phyloP scores from a whole-genome alignment of 2,329 filamentous ascomycete genomes.

The Hymenoscyphus salicellus region DNA sequence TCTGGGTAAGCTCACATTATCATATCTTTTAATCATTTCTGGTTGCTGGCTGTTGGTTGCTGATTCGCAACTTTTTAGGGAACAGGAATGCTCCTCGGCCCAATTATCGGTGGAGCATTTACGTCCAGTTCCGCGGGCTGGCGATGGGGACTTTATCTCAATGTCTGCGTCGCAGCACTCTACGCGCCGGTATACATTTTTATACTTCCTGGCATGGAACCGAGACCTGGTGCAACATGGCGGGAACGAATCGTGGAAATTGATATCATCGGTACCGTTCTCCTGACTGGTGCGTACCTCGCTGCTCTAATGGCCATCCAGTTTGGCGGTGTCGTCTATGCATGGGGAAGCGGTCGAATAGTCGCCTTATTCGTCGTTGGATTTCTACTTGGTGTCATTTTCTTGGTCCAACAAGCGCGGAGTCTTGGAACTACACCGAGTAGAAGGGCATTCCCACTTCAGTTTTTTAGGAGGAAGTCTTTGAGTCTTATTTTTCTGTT shows the following conservation, averaged over 20 bases:
- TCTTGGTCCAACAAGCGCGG: neutral
- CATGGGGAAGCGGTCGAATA: neutral
- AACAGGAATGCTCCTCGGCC: neutral
- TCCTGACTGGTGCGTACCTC: neutral
- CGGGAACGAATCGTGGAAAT: neutral
- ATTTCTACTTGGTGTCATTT: neutral
- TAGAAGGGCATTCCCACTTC: neutral
- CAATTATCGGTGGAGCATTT: neutral
- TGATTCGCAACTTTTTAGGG: too few species aligned
- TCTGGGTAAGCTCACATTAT: too few species aligned
- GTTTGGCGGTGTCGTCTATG: neutral
- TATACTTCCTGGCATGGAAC: neutral
- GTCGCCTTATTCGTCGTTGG: neutral
- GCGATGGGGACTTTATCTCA: neutral
- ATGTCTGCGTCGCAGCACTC: neutral
- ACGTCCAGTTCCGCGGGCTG: neutral
- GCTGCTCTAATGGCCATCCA: neutral
- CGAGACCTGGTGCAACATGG: neutral
- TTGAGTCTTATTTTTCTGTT: neutral
- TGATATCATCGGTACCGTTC: neutral
- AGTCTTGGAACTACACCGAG: neutral
- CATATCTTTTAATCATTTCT: too few species aligned
- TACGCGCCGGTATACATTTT: neutral
- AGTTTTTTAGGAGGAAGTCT: neutral
- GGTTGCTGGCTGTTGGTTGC: too few species aligned